Evolutionary conservation across 2,329 filamentous ascomycete species (phyloP).

Genomic region (Nemania serpens): DNA sequence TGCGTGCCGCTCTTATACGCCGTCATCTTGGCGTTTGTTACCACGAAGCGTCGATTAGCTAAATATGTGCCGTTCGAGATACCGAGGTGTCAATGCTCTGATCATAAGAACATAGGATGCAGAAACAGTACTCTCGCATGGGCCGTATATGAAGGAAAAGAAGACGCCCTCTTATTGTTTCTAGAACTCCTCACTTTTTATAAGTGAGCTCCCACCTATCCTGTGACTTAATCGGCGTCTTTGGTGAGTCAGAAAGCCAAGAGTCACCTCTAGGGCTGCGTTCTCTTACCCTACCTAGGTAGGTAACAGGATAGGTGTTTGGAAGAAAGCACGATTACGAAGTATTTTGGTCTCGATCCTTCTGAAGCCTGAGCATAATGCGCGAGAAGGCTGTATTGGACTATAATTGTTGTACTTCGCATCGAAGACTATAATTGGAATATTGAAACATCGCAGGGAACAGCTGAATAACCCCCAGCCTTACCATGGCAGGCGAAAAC

Average conservation of each 20-base stretch:
- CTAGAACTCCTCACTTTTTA: neutral
- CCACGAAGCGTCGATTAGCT: too few relatives aligned
- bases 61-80: too few relatives aligned
- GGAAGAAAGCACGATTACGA: neutral
- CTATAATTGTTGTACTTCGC: too few relatives aligned
- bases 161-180: neutral
- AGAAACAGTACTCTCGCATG: neutral
- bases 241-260: conserved; percentile 13
- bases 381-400: too few relatives aligned
- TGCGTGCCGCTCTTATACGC: conserved; percentile 5
- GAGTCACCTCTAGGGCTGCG: neutral
- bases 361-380: neutral
- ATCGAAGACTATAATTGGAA: too few relatives aligned
- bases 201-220: neutral
- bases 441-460: too few relatives aligned
- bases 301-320: neutral
- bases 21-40: conserved; percentile 6
- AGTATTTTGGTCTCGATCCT: neutral
- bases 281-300: neutral
- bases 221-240: neutral
- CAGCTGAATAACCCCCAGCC: neutral
- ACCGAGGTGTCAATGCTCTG: too few relatives aligned
- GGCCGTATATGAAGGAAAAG: neutral
- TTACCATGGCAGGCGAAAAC: neutral
- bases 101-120: too few relatives aligned